Conservation (phyloP, 2,329 filamentous ascomycete genomes). For the Hortaea werneckii region DNA sequence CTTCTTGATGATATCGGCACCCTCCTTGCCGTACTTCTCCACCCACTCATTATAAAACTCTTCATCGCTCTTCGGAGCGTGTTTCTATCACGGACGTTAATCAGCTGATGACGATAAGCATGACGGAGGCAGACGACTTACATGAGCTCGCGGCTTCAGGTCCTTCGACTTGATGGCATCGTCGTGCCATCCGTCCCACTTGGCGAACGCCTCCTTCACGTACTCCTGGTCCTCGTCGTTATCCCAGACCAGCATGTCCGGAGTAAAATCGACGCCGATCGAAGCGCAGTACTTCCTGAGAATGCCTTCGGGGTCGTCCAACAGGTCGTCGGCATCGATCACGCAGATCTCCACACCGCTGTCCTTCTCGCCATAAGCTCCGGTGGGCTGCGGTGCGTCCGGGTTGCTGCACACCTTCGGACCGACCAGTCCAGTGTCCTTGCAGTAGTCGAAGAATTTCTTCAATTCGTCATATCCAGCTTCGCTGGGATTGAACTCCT, state of each 20-base stretch:
- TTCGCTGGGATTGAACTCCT: constrained; percentile 76
- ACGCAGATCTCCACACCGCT: constrained; percentile 55
- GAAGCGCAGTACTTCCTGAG: constrained; percentile 72
- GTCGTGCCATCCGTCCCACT: constrained; percentile 95
- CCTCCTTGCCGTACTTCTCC: constrained; percentile 63
- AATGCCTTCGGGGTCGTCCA: constrained; percentile 69
- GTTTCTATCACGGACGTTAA: constrained; percentile 28
- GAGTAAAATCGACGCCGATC: constrained; percentile 65
- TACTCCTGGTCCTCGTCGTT: constrained; percentile 58
- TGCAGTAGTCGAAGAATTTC: constrained; percentile 75
- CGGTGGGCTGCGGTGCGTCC: constrained; percentile 14
- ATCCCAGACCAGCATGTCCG: constrained; percentile 77
- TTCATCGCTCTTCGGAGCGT: constrained; percentile 56
- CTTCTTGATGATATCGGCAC: constrained; percentile 57
- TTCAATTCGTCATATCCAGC: constrained; percentile 86
- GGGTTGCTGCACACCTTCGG: constrained; percentile 48
- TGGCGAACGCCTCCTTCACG: constrained; percentile 73
- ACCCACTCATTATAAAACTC: constrained; percentile 62
- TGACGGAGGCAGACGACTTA: constrained; percentile 27
- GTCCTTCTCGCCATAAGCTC: not conserved
- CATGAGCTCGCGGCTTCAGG: constrained; percentile 58
- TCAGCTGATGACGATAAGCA: constrained; percentile 2
- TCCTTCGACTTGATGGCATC: constrained; percentile 78
- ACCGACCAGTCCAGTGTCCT: constrained; percentile 58
- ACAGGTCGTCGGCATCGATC: constrained; percentile 85